phyloP scores from a whole-genome alignment of 192 early-diverging fungal species.

The Podila verticillata region DNA sequence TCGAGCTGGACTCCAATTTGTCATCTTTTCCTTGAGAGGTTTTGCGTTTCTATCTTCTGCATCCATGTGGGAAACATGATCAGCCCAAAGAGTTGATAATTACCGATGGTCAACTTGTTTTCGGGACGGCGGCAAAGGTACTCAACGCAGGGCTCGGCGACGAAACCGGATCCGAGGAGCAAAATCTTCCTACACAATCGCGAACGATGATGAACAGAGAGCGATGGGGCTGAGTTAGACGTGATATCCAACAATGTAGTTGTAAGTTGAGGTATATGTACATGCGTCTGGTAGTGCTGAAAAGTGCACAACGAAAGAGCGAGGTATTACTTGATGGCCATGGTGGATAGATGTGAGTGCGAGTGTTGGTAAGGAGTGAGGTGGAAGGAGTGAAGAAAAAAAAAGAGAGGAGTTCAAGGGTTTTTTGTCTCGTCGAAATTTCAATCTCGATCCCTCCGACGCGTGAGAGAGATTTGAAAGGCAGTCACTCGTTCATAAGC shows the following conservation, averaged over 20 bases:
- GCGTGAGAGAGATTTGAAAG: too few relatives aligned
- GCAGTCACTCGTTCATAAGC: too few relatives aligned
- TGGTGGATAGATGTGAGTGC: slow-evolving; percentile 11
- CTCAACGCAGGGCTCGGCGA: slow-evolving; percentile 93
- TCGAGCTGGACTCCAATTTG: too few relatives aligned
- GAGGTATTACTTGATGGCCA: slow-evolving; percentile 42
- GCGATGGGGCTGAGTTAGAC: neutral
- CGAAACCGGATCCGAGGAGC: slow-evolving; percentile 96
- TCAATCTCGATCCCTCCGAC: too few relatives aligned
- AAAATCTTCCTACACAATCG: slow-evolving; percentile 77
- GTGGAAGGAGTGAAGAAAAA: slow-evolving; percentile 1
- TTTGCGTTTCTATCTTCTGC: too few relatives aligned
- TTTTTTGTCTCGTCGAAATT: neutral
- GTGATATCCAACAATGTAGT: neutral
- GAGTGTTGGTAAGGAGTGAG: neutral
- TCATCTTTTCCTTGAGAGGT: too few relatives aligned
- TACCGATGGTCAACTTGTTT: slow-evolving; percentile 91
- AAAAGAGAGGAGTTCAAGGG: neutral
- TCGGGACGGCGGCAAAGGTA: slow-evolving; percentile 91
- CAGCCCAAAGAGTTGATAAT: neutral
- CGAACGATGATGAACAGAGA: neutral
- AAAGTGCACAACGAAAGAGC: too few relatives aligned
- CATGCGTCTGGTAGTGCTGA: too few relatives aligned
- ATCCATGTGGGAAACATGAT: neutral
- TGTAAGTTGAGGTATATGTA: neutral